These are phyloP conservation scores for Fraxinus sp. DNA, from an alignment of 305 asterid species.

Conservation along the genomic window DNA sequence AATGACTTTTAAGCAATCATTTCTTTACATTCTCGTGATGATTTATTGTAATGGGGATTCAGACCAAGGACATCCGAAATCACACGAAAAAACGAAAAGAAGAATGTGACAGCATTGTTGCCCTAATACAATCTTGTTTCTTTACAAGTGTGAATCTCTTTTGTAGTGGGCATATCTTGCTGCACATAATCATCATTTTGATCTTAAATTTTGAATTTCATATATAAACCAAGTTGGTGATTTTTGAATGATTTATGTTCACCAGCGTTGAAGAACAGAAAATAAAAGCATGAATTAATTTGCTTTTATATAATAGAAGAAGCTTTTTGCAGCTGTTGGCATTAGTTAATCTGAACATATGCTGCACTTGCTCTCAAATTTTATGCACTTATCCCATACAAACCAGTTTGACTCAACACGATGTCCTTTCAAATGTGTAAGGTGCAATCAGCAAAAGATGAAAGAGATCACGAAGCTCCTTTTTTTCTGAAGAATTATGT, in stretches of 20 bases:
- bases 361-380: neutral
- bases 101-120: neutral
- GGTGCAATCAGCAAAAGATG: neutral
- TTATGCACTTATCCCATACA: neutral
- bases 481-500: neutral
- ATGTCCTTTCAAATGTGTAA: neutral
- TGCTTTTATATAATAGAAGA: neutral
- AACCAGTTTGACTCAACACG: neutral
- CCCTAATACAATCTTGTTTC: neutral
- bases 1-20: neutral
- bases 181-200: neutral
- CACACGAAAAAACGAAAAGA: neutral
- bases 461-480: neutral
- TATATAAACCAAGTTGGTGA: neutral
- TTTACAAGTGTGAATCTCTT: neutral
- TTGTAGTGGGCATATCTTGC: neutral
- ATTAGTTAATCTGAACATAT: neutral
- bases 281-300: neutral
- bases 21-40: neutral
- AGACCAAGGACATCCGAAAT: neutral
- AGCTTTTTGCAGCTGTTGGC: constrained; percentile 5
- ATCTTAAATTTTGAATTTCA: neutral
- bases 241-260: neutral
- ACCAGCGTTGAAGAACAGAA: neutral
- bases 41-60: neutral